Evolutionary conservation across 108 stramenopile genomes (phyloP).

Genomic region (Aurantiochytrium sp.): DNA sequence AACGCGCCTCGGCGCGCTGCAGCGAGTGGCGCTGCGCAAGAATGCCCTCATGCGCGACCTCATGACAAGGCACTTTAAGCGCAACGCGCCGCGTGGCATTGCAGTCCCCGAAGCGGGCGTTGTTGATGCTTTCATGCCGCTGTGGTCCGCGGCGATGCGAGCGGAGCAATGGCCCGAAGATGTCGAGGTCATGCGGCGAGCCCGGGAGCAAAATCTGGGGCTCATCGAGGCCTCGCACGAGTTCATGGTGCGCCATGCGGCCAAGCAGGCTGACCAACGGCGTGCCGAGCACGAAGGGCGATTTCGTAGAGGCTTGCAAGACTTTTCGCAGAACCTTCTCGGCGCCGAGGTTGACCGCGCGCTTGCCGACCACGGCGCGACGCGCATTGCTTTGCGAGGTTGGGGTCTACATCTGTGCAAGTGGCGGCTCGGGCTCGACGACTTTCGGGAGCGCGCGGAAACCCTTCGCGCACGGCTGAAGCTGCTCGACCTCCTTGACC

Average conservation of each 20-base stretch:
- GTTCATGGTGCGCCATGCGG: background rate
- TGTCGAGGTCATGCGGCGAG: background rate
- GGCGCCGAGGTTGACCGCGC: background rate
- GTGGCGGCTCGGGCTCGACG: background rate
- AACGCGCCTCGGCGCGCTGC: background rate
- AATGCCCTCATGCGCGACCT: background rate
- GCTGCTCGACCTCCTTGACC: background rate
- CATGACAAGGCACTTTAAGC: background rate
- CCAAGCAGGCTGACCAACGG: background rate
- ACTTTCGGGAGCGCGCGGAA: background rate
- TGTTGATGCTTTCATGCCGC: background rate
- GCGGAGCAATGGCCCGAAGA: background rate
- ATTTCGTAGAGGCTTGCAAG: background rate
- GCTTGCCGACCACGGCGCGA: background rate
- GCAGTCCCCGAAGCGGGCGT: background rate
- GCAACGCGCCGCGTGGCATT: too few relatives aligned
- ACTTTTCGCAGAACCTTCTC: background rate
- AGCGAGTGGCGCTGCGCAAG: background rate
- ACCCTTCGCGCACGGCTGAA: background rate
- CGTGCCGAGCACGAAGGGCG: background rate
- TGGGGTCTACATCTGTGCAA: background rate
- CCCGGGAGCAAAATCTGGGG: background rate
- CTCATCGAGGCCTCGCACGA: background rate
- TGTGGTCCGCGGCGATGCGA: background rate
- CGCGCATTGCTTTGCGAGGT: background rate